Percentiles rank a stretch among this genome's conserved stretches.
Evolutionary conservation across 495 filamentous ascomycete genomes (phyloP).

Genomic region (Chaetomidium leptoderma): DNA sequence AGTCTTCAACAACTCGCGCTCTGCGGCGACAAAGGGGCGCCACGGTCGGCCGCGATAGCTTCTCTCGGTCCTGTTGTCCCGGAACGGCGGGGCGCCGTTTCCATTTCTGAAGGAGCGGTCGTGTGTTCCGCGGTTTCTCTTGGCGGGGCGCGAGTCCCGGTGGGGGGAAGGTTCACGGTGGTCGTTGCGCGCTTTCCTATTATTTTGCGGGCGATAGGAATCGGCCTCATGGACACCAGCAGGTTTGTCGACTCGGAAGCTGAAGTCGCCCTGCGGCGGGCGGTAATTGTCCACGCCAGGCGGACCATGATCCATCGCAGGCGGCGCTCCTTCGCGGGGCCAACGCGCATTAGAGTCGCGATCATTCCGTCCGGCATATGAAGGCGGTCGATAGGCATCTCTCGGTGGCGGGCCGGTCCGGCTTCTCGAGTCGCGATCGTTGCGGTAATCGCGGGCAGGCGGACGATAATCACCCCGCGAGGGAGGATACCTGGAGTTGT

Average conservation of each 20-base stretch:
- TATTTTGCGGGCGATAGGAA: slow-evolving; percentile 19
- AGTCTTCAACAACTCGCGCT: slow-evolving; percentile 39
- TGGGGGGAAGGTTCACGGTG: neutral
- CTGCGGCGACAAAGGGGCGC: slow-evolving; percentile 30
- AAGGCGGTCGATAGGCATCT: slow-evolving; percentile 16
- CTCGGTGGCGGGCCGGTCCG: slow-evolving; percentile 4
- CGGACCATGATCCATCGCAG: slow-evolving; percentile 4
- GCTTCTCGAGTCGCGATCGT: slow-evolving; percentile 11
- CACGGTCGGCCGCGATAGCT: slow-evolving; percentile 6
- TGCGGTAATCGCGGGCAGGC: slow-evolving; percentile 18
- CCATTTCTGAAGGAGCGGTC: slow-evolving; percentile 4
- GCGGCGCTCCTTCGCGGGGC: slow-evolving; percentile 1
- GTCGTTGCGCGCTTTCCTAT: slow-evolving; percentile 9
- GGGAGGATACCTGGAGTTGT: slow-evolving; percentile 10
- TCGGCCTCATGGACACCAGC: slow-evolving; percentile 34
- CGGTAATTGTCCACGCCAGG: slow-evolving; percentile 23
- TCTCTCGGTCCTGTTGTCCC: neutral
- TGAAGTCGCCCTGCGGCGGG: slow-evolving; percentile 44
- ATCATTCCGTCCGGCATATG: slow-evolving; percentile 10
- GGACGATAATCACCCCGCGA: slow-evolving; percentile 4
- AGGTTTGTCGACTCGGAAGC: slow-evolving; percentile 42
- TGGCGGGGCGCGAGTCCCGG: slow-evolving; percentile 6
- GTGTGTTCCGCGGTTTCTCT: slow-evolving; percentile 17
- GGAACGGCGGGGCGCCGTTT: neutral
- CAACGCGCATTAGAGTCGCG: slow-evolving; percentile 1